These are phyloP conservation scores for Vaccinium corymbosum DNA, from an alignment of 148 eudicot genomes.

Conservation along the genomic window DNA sequence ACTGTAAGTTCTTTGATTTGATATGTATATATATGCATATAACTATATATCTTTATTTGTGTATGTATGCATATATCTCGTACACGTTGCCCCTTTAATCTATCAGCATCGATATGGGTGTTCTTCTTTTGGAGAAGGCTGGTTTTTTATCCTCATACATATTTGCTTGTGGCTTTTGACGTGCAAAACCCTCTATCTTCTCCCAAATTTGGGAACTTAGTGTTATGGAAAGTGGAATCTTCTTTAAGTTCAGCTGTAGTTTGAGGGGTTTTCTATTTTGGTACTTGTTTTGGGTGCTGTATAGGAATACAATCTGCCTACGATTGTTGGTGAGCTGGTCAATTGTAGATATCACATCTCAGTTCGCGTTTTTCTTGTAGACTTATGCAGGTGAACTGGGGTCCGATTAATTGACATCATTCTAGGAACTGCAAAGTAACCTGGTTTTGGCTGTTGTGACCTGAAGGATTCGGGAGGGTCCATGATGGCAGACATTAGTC, in stretches of 20 bases:
- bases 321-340: neutral
- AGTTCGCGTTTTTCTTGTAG: neutral
- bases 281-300: neutral
- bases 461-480: conserved; percentile 11
- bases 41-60: neutral
- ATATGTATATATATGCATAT: neutral
- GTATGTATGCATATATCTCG: neutral
- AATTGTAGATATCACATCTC: neutral
- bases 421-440: conserved; percentile 9
- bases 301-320: neutral
- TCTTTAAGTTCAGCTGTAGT: neutral
- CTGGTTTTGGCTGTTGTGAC: conserved; percentile 6
- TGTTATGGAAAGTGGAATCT: neutral
- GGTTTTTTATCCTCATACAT: neutral
- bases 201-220: neutral
- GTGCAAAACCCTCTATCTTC: neutral
- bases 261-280: neutral
- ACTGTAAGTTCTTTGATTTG: conserved; percentile 8
- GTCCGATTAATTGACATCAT: neutral
- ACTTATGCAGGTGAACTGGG: neutral
- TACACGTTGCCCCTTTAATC: neutral
- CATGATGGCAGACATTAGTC: conserved; percentile 46
- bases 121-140: neutral
- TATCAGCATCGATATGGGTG: neutral
- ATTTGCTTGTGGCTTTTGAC: neutral